phyloP scores from a whole-genome alignment of 1,284 basidiomycete species.

The Irpex sp. region DNA sequence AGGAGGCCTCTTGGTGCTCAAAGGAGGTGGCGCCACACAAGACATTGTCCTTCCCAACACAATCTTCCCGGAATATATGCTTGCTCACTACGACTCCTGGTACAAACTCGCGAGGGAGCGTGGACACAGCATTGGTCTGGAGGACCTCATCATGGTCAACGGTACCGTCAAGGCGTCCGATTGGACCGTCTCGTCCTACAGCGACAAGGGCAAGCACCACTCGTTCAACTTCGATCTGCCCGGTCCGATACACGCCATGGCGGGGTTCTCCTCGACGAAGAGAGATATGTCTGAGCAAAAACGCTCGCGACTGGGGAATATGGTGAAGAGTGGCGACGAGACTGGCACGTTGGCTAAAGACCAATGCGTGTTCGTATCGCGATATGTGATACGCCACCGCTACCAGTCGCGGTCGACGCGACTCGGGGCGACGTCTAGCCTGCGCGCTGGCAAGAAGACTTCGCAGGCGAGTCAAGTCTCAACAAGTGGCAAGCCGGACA shows the following conservation, averaged over 20 bases:
- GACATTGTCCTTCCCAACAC: background rate
- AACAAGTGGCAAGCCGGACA: too few species aligned
- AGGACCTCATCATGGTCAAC: slow-evolving; percentile 18
- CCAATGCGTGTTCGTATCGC: slow-evolving; percentile 3
- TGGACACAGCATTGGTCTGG: background rate
- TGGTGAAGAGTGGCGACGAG: background rate
- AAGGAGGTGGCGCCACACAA: slow-evolving; percentile 2
- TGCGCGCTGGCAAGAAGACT: too few species aligned
- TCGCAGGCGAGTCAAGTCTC: too few species aligned
- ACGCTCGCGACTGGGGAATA: background rate
- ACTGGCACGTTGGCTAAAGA: background rate
- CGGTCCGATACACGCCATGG: background rate
- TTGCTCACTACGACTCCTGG: slow-evolving; percentile 16
- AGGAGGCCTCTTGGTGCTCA: slow-evolving; percentile 8
- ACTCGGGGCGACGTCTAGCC: background rate
- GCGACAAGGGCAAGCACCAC: background rate
- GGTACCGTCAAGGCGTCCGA: slow-evolving; percentile 21
- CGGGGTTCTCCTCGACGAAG: background rate
- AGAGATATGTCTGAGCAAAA: background rate
- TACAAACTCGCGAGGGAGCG: slow-evolving; percentile 6
- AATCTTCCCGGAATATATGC: slow-evolving; percentile 10
- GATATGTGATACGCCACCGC: background rate
- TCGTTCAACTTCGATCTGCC: background rate
- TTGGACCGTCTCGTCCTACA: slow-evolving; percentile 17
- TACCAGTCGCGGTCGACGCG: background rate